Evolutionary conservation across 1,284 basidiomycete genomes (phyloP).

Genomic region (Vanrija sp.): DNA sequence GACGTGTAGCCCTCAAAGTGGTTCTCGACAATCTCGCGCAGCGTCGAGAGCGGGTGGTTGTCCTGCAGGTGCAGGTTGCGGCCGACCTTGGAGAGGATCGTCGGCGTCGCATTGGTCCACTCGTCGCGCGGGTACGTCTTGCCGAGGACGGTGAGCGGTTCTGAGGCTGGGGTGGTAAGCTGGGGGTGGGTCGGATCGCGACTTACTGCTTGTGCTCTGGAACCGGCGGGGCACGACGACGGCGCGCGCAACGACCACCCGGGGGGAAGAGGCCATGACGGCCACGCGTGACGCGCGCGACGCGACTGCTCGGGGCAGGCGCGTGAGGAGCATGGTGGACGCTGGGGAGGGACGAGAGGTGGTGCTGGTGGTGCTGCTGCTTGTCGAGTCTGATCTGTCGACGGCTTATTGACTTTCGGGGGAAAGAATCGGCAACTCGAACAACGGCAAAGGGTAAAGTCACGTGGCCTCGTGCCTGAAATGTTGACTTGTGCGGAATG

Average conservation of each 20-base stretch:
- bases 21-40: slow-evolving; percentile 77
- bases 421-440: too few species aligned
- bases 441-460: too few species aligned
- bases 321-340: slow-evolving; percentile 6
- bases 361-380: too few species aligned
- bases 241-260: background rate
- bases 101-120: slow-evolving; percentile 77
- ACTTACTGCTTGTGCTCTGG: background rate
- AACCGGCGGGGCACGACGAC: background rate
- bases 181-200: background rate
- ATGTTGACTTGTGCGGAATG: too few species aligned
- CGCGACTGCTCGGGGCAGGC: slow-evolving; percentile 9
- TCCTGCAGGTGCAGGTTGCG: slow-evolving; percentile 69
- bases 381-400: too few species aligned
- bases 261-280: background rate
- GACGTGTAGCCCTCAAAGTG: slow-evolving; percentile 58
- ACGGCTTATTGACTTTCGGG: too few species aligned
- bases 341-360: too few species aligned
- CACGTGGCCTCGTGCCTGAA: too few species aligned
- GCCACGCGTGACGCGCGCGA: background rate
- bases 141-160: slow-evolving; percentile 32
- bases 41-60: slow-evolving; percentile 79
- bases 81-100: slow-evolving; percentile 72
- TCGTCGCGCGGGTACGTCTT: slow-evolving; percentile 63
- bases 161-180: background rate